Conservation (phyloP, 2,329 filamentous ascomycete genomes). For the Chalara sp. region DNA sequence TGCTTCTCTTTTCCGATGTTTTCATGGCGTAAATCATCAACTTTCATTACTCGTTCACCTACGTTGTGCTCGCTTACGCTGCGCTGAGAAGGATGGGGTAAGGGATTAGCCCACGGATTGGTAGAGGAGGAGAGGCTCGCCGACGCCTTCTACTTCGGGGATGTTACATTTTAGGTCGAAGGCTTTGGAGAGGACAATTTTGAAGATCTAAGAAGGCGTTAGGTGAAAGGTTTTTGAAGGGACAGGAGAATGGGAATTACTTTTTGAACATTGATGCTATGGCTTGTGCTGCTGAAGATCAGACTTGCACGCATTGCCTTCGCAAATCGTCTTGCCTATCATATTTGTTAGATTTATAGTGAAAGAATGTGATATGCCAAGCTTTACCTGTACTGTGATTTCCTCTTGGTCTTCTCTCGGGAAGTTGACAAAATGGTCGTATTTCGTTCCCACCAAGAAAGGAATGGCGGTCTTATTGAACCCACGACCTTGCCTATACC, state of each 20-base stretch:
- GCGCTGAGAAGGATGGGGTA: background rate
- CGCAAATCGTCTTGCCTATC: conserved; percentile 83
- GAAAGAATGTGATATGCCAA: background rate
- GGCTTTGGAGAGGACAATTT: conserved; percentile 96
- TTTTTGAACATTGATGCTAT: conserved; percentile 99
- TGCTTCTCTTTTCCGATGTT: too few relatives aligned
- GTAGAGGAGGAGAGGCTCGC: conserved; percentile 90
- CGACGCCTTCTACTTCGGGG: conserved; percentile 96
- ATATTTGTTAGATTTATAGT: conserved; percentile 2
- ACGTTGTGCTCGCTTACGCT: too few relatives aligned
- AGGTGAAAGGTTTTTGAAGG: conserved; percentile 1
- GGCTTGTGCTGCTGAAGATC: conserved; percentile 97
- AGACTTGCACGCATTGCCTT: conserved; percentile 97
- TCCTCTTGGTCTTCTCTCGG: conserved; percentile 96
- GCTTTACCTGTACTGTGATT: conserved; percentile 81
- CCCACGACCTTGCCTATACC: conserved; percentile 93
- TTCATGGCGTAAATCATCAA: too few relatives aligned
- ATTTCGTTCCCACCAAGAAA: conserved; percentile 94
- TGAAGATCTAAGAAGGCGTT: conserved; percentile 74
- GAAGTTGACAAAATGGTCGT: conserved; percentile 99
- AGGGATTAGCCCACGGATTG: conserved; percentile 42
- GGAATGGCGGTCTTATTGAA: conserved; percentile 99
- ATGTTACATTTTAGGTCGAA: conserved; percentile 99
- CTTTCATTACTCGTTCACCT: too few relatives aligned
- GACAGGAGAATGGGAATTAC: conserved; percentile 37